These are phyloP conservation scores for Ilex aquifolium DNA, from an alignment of 257 asterid species.

Conservation along the genomic window DNA sequence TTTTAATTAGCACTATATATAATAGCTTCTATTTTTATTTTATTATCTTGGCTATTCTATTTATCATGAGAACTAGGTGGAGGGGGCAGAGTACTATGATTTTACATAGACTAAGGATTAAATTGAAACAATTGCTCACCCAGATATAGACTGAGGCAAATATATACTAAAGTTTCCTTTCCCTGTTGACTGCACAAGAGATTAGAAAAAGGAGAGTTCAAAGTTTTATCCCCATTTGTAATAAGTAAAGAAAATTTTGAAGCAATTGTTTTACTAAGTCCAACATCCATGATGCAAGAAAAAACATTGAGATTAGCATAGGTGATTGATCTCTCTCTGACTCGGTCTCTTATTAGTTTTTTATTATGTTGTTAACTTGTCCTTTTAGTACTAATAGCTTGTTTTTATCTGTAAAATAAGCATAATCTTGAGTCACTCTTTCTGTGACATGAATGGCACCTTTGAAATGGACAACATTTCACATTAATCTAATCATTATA, in stretches of 20 bases:
- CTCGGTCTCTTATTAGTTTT: neutral
- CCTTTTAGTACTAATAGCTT: slow-evolving; percentile 21
- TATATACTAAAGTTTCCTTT: too few relatives aligned
- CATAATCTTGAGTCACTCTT: slow-evolving; percentile 20
- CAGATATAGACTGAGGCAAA: too few relatives aligned
- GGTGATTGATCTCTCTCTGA: slow-evolving; percentile 24
- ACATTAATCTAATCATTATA: slow-evolving; percentile 23
- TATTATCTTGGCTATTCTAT: too few relatives aligned
- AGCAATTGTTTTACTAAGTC: slow-evolving; percentile 29
- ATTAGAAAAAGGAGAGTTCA: neutral
- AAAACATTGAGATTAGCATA: slow-evolving; percentile 24
- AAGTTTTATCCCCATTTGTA: neutral
- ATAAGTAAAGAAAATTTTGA: neutral
- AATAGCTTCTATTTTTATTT: too few relatives aligned
- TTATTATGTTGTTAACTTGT: slow-evolving; percentile 15
- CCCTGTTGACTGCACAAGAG: too few relatives aligned
- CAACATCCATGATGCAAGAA: slow-evolving; percentile 6
- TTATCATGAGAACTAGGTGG: too few relatives aligned
- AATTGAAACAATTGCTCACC: too few relatives aligned
- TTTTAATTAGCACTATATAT: too few relatives aligned
- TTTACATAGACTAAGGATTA: too few relatives aligned
- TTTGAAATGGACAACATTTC: slow-evolving; percentile 39
- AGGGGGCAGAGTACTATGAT: too few relatives aligned
- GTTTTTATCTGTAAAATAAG: slow-evolving; percentile 18
- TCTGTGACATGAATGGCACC: slow-evolving; percentile 55